phyloP scores from a whole-genome alignment of 2,329 filamentous ascomycete genomes.

The Cladophialophora yegresii region DNA sequence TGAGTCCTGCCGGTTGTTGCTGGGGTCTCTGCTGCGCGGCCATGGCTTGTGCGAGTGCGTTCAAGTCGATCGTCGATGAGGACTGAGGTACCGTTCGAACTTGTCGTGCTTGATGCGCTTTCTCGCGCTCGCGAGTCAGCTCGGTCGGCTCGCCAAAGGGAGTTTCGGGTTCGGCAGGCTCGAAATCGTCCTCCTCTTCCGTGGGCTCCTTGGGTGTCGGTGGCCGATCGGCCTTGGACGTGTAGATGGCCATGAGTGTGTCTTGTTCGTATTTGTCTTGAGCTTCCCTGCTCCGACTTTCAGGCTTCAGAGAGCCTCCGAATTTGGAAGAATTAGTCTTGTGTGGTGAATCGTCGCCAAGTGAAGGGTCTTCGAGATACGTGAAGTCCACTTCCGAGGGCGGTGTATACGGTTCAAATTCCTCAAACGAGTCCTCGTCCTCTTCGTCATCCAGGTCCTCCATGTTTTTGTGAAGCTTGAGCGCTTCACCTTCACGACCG shows the following conservation, averaged over 20 bases:
- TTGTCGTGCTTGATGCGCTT: conserved; percentile 40
- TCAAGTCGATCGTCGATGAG: conserved; percentile 25
- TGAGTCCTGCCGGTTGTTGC: conserved; percentile 31
- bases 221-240: conserved; percentile 50
- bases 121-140: conserved; percentile 45
- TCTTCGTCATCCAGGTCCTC: conserved; percentile 63
- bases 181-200: conserved; percentile 43
- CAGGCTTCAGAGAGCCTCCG: conserved; percentile 45
- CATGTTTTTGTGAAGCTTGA: conserved; percentile 53
- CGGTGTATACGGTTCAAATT: conserved; percentile 43
- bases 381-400: conserved; percentile 45
- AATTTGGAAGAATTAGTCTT: conserved; percentile 46
- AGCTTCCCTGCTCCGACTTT: conserved; percentile 46
- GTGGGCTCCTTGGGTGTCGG: conserved; percentile 50
- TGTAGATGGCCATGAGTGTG: conserved; percentile 53
- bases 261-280: conserved; percentile 52
- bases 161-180: conserved; percentile 40
- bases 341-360: conserved; percentile 22
- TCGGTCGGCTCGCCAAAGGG: conserved; percentile 50
- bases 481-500: conserved; percentile 57
- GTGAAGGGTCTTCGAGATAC: conserved; percentile 42
- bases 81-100: conserved; percentile 40
- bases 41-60: conserved; percentile 40
- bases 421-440: conserved; percentile 50
- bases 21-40: conserved; percentile 37